phyloP scores from a whole-genome alignment of 2,329 filamentous ascomycete species.

The Purpureocillium takamizusanense region DNA sequence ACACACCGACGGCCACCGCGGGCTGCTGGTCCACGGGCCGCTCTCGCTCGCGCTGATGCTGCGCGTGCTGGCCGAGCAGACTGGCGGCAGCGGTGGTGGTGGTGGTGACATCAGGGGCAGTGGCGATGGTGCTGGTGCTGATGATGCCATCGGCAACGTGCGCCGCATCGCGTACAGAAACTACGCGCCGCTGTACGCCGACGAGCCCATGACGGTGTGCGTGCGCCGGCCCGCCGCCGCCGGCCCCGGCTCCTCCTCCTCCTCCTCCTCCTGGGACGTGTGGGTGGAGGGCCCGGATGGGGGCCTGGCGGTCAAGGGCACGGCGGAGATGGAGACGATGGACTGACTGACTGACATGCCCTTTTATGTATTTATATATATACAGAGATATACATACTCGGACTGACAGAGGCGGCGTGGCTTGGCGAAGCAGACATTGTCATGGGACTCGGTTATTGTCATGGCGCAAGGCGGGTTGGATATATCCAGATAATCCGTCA shows the following conservation, averaged over 20 bases:
- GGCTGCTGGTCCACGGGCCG: slow-evolving; percentile 79
- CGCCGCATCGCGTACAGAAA: slow-evolving; percentile 67
- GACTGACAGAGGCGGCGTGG: too few species aligned
- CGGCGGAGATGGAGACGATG: slow-evolving; percentile 16
- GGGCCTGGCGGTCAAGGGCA: slow-evolving; percentile 55
- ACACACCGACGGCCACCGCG: slow-evolving; percentile 63
- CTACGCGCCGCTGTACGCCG: slow-evolving; percentile 68
- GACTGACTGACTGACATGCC: background rate
- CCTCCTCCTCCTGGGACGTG: too few species aligned
- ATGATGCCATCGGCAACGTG: slow-evolving; percentile 34
- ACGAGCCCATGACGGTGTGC: slow-evolving; percentile 63
- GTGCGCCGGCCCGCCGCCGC: slow-evolving; percentile 37
- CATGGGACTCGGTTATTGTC: too few species aligned
- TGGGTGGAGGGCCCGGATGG: slow-evolving; percentile 57
- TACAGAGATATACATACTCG: too few species aligned
- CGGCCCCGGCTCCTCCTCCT: slow-evolving; percentile 21
- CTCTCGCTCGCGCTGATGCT: slow-evolving; percentile 71
- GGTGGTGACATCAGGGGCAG: too few species aligned
- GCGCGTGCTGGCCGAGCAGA: slow-evolving; percentile 39
- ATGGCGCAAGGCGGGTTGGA: too few species aligned
- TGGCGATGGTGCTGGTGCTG: too few species aligned
- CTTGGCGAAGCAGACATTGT: too few species aligned
- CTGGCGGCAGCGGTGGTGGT: slow-evolving; percentile 4
- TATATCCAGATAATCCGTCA: too few species aligned
- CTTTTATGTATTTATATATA: too few species aligned